These are phyloP conservation scores for Fistulina hepatica DNA, from an alignment of 1,284 basidiomycete species.

Conservation along the genomic window DNA sequence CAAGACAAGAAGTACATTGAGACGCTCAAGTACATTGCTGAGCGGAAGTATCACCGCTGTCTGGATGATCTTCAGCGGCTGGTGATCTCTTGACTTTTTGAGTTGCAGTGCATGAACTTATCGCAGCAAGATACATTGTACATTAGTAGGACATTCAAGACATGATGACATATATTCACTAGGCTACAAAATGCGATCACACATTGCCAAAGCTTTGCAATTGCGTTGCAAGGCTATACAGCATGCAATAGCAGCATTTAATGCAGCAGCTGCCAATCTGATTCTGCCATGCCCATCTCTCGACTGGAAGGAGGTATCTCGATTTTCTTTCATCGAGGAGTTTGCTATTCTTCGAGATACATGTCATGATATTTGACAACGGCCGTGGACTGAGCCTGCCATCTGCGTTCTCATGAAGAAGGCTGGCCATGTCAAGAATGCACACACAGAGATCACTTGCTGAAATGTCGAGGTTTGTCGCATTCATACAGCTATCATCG, in stretches of 20 bases:
- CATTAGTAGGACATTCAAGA: constrained; percentile 13
- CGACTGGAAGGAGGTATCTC: constrained; percentile 20
- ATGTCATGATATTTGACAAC: constrained; percentile 19
- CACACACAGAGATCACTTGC: constrained; percentile 23
- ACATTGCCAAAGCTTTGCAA: constrained; percentile 23
- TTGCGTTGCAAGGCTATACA: constrained; percentile 18
- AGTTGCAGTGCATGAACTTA: background rate
- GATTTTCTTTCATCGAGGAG: constrained; percentile 26
- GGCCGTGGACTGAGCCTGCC: constrained; percentile 21
- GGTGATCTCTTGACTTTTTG: background rate
- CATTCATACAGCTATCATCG: too few species aligned
- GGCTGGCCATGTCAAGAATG: constrained; percentile 20
- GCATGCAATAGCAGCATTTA: constrained; percentile 19
- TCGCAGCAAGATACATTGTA: background rate
- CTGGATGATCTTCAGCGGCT: background rate
- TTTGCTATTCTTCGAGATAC: constrained; percentile 26
- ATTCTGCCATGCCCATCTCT: constrained; percentile 19
- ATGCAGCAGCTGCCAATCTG: constrained; percentile 17
- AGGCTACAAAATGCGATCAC: constrained; percentile 22
- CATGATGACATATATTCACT: constrained; percentile 1
- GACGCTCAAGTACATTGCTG: background rate
- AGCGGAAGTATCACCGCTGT: background rate
- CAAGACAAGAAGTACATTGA: background rate
- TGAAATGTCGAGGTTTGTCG: constrained; percentile 23
- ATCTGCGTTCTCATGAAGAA: constrained; percentile 19